phyloP scores from a whole-genome alignment of 1,284 basidiomycete species.

The Boletus holoroseus region DNA sequence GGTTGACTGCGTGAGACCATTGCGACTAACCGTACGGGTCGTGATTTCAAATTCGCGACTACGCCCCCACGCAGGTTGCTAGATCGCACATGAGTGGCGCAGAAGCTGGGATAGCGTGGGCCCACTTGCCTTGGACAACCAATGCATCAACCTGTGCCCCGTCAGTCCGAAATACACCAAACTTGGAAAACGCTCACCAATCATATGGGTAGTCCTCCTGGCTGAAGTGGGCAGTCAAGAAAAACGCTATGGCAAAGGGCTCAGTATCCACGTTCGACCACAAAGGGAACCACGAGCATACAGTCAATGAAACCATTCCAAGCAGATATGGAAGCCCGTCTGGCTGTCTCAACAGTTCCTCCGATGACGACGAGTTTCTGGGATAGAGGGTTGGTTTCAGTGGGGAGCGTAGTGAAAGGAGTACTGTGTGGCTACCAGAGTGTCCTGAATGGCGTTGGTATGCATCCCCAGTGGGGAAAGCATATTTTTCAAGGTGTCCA shows the following conservation, averaged over 20 bases:
- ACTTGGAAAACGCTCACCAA: constrained; percentile 43
- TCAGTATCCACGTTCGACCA: constrained; percentile 8
- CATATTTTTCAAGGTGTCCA: constrained; percentile 58
- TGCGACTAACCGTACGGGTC: constrained; percentile 61
- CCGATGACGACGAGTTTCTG: constrained; percentile 77
- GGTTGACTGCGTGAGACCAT: constrained; percentile 58
- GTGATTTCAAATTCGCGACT: constrained; percentile 83
- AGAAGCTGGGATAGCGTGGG: constrained; percentile 6
- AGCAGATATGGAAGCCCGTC: constrained; percentile 68
- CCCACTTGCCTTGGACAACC: constrained; percentile 63
- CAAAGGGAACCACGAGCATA: constrained; percentile 35
- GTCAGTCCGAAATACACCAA: constrained; percentile 11
- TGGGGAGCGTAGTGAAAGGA: background rate
- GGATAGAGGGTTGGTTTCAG: background rate
- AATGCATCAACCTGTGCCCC: constrained; percentile 69
- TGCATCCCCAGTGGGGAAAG: constrained; percentile 56
- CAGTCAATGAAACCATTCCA: constrained; percentile 86
- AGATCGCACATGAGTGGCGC: constrained; percentile 16
- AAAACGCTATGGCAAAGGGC: constrained; percentile 56
- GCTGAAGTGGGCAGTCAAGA: constrained; percentile 79
- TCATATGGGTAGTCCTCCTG: constrained; percentile 82
- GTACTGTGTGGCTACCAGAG: constrained; percentile 41
- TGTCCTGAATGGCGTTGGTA: constrained; percentile 57
- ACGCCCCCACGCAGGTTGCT: constrained; percentile 82
- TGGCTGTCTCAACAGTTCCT: constrained; percentile 70